A percentile compares a stretch with the other conserved stretches of the same genome.
phyloP scores from a whole-genome alignment of 805 yeast species.

The Sungouiozyma ichnusensis region DNA sequence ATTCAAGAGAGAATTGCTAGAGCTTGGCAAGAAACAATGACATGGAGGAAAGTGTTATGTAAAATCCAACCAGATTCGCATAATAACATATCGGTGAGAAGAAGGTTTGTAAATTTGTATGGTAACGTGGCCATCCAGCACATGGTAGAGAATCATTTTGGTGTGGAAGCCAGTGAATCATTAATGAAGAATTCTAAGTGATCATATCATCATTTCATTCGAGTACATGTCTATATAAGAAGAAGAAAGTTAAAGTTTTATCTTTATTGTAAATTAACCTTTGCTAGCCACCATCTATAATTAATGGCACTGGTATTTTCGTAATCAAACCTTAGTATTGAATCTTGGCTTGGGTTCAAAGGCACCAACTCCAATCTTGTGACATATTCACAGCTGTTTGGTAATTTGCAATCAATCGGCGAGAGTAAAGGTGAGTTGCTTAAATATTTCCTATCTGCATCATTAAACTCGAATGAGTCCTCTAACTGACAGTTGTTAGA shows the following conservation, averaged over 20 bases:
- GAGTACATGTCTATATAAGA: no score
- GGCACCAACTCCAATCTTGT: no score
- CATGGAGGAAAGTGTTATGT: slow-evolving; percentile 86
- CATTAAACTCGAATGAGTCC: neutral
- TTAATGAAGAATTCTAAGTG: neutral
- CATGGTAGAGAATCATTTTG: slow-evolving; percentile 45
- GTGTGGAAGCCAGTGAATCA: slow-evolving; percentile 14
- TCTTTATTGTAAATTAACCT: no score
- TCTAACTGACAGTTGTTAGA: no score
- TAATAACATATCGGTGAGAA: slow-evolving; percentile 77
- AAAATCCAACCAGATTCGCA: slow-evolving; percentile 85
- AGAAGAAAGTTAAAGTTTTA: no score
- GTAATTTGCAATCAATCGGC: neutral
- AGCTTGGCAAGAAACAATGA: slow-evolving; percentile 70
- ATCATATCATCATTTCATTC: neutral
- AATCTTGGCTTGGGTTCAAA: no score
- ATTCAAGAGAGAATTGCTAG: slow-evolving; percentile 68
- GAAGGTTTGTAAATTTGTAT: slow-evolving; percentile 74
- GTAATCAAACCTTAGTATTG: no score
- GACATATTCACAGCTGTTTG: no score
- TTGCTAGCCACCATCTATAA: no score
- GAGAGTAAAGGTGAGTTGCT: neutral
- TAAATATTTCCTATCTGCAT: neutral
- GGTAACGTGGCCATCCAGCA: slow-evolving; percentile 94
- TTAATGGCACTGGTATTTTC: no score